Evolutionary conservation across 176 grass and related monocot species (phyloP).

Genomic region (Juncus inflexus): DNA sequence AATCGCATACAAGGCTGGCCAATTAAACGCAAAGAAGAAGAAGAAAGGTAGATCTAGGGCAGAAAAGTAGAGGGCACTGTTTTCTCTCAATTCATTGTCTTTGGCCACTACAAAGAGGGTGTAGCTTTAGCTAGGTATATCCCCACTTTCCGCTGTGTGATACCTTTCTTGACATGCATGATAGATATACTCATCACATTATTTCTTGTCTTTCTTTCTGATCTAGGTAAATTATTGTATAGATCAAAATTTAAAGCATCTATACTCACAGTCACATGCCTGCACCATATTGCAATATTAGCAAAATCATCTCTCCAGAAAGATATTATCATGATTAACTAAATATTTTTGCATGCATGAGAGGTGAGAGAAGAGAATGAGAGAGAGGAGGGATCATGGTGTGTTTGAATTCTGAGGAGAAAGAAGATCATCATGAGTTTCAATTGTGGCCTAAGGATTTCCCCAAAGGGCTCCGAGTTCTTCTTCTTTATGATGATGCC

Average conservation of each 20-base stretch:
- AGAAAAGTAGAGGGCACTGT: not conserved
- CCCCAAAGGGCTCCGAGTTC: conserved; percentile 41
- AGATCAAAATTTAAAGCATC: no score
- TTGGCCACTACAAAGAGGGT: conserved; percentile 22
- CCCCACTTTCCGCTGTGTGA: conserved; percentile 16
- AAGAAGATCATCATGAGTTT: conserved; percentile 29
- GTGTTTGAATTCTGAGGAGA: conserved; percentile 17
- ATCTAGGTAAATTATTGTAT: no score
- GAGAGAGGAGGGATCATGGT: conserved; percentile 22
- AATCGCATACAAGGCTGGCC: conserved; percentile 10
- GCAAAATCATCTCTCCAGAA: not conserved
- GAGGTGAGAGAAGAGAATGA: conserved; percentile 21
- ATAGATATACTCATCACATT: conserved; percentile 11
- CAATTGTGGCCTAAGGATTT: conserved; percentile 40
- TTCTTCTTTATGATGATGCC: conserved; percentile 30
- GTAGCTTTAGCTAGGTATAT: conserved; percentile 33
- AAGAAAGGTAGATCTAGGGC: not conserved
- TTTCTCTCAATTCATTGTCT: conserved; percentile 22
- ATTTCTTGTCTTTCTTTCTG: not conserved
- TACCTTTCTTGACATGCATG: conserved; percentile 12
- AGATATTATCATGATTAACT: not conserved
- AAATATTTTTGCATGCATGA: conserved; percentile 6
- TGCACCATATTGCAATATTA: no score
- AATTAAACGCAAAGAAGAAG: not conserved
- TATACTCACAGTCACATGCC: no score